Conservation (phyloP, 306 rosid genomes). For the Corylus americana region DNA sequence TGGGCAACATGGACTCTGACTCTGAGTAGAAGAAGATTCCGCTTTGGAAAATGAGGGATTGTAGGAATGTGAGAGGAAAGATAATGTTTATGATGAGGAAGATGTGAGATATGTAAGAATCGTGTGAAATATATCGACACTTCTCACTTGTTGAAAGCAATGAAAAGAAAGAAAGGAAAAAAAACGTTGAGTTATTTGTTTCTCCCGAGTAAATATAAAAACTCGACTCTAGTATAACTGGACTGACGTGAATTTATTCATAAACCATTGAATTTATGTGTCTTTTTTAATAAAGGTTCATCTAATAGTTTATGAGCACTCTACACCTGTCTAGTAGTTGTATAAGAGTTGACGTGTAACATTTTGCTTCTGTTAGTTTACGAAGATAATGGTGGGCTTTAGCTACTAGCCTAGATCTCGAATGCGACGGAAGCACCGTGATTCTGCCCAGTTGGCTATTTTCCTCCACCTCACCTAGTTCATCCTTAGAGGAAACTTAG, state of each 20-base stretch:
- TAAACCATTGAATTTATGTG: too few relatives aligned
- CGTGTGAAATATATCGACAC: constrained; percentile 30
- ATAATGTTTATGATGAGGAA: constrained; percentile 23
- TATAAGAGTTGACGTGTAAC: too few relatives aligned
- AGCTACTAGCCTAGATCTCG: neutral
- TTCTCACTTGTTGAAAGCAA: constrained; percentile 20
- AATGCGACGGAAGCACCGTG: too few relatives aligned
- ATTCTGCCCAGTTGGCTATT: too few relatives aligned
- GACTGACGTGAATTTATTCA: too few relatives aligned
- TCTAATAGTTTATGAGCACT: too few relatives aligned
- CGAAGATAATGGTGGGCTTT: neutral
- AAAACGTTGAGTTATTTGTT: neutral
- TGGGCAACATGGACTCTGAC: constrained; percentile 85
- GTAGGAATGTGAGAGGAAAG: constrained; percentile 12
- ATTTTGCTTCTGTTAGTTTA: neutral
- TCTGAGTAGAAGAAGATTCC: constrained; percentile 51
- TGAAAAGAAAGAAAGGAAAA: constrained; percentile 21
- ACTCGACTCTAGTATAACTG: too few relatives aligned
- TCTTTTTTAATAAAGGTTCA: too few relatives aligned
- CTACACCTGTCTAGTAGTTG: too few relatives aligned
- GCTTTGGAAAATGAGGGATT: constrained; percentile 5
- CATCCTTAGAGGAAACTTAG: too few relatives aligned
- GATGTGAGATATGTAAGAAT: constrained; percentile 36
- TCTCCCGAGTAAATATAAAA: too few relatives aligned
- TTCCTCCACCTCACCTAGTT: too few relatives aligned